A percentile compares a stretch with the other conserved stretches of the same genome.
Evolutionary conservation across 2,329 filamentous ascomycete genomes (phyloP).

Genomic region (Pseudogymnoascus sp.): DNA sequence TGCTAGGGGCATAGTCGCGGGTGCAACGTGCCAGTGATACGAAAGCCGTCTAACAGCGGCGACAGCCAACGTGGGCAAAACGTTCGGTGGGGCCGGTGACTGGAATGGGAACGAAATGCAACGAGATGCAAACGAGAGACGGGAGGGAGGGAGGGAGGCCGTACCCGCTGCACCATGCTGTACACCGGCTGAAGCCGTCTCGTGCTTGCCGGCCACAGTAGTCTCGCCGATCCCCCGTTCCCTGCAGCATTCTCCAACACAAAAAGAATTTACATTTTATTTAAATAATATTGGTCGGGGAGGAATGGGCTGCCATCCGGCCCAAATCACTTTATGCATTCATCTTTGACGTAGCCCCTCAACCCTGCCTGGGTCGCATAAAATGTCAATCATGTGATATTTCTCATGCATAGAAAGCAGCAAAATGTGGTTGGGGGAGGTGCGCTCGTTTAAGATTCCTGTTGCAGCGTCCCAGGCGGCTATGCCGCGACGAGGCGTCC

Average conservation of each 20-base stretch:
- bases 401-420: not conserved
- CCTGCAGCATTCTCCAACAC: not conserved
- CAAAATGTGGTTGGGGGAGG: not conserved
- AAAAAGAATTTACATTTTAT: not conserved
- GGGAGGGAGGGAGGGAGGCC: not conserved
- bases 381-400: constrained; percentile 6
- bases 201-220: not conserved
- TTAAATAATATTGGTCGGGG: not conserved
- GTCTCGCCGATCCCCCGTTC: not conserved
- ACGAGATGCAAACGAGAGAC: not conserved
- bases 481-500: constrained; percentile 1
- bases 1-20: not conserved
- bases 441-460: not conserved
- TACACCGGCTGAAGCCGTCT: not conserved
- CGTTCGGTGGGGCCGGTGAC: not conserved
- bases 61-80: not conserved
- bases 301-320: not conserved
- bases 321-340: not conserved
- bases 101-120: not conserved
- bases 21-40: constrained; percentile 1
- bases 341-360: not conserved
- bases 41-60: not conserved
- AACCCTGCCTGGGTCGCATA: not conserved
- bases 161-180: constrained; percentile 3
- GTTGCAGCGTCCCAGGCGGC: constrained; percentile 1